phyloP scores from a whole-genome alignment of 2,329 filamentous ascomycete genomes.

The Calonectria pauciramosa region DNA sequence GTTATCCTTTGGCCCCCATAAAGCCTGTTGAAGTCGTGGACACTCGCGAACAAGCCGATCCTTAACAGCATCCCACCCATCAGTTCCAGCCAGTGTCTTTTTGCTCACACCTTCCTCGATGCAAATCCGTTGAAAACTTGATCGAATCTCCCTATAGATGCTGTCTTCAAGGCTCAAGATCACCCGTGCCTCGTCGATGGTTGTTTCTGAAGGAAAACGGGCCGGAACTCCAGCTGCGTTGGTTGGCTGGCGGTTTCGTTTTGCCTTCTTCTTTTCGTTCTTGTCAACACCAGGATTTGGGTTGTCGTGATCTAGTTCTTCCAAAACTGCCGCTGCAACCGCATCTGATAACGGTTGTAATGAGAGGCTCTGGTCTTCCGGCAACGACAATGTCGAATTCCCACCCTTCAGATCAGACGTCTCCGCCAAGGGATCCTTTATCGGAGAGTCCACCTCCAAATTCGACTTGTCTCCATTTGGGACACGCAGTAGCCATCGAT shows the following conservation, averaged over 20 bases:
- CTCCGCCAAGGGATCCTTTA: background rate
- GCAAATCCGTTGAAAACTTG: slow-evolving; percentile 79
- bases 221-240: slow-evolving; percentile 78
- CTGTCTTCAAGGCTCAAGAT: slow-evolving; percentile 75
- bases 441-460: slow-evolving; percentile 27
- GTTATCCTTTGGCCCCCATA: slow-evolving; percentile 70
- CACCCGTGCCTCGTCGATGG: slow-evolving; percentile 81
- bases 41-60: slow-evolving; percentile 75
- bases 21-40: slow-evolving; percentile 72
- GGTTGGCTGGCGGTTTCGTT: slow-evolving; percentile 76
- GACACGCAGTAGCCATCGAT: slow-evolving; percentile 76
- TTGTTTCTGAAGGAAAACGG: slow-evolving; percentile 86
- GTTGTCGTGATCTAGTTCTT: background rate
- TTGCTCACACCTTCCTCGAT: slow-evolving; percentile 76
- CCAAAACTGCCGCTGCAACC: background rate
- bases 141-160: slow-evolving; percentile 74
- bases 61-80: slow-evolving; percentile 81
- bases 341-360: slow-evolving; percentile 10
- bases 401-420: slow-evolving; percentile 18
- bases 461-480: slow-evolving; percentile 69
- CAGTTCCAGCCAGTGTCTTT: slow-evolving; percentile 81
- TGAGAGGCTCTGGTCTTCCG: slow-evolving; percentile 17
- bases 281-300: slow-evolving; percentile 23
- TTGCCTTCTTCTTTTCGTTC: slow-evolving; percentile 65
- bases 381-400: slow-evolving; percentile 17